Percentiles rank a stretch among this genome's conserved stretches.
These are phyloP conservation scores for Hyphodiscus sp. DNA, from an alignment of 2,329 filamentous ascomycete species.

Conservation along the genomic window DNA sequence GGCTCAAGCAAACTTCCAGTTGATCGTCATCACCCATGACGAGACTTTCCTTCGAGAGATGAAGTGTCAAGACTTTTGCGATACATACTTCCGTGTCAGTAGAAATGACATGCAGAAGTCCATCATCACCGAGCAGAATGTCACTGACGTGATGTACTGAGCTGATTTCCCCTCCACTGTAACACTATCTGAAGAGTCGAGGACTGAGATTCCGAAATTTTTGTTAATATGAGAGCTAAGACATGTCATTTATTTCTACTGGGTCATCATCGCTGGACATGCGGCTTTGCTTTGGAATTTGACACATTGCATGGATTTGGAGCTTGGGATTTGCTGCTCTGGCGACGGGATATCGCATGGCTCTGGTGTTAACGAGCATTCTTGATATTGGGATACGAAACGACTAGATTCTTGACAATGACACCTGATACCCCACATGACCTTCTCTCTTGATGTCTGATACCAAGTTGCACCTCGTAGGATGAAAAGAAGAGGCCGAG, in stretches of 20 bases:
- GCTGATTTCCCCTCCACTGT: neutral
- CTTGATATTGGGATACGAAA: neutral
- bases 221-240: neutral
- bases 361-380: neutral
- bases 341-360: neutral
- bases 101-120: slow-evolving; percentile 83
- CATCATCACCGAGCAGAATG: slow-evolving; percentile 61
- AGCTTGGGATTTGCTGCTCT: neutral
- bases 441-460: neutral
- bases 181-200: neutral
- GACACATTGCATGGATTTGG: neutral
- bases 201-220: neutral
- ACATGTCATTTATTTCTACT: neutral
- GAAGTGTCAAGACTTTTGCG: slow-evolving; percentile 88
- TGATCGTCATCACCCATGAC: slow-evolving; percentile 98
- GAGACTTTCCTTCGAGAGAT: slow-evolving; percentile 92
- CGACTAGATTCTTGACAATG: neutral
- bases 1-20: slow-evolving; percentile 89
- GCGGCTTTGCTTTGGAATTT: neutral
- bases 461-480: neutral
- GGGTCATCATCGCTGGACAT: neutral
- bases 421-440: neutral
- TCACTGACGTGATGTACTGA: slow-evolving; percentile 10
- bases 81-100: slow-evolving; percentile 83
- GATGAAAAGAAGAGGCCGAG: too few relatives aligned